phyloP scores from a whole-genome alignment of 805 yeast genomes.

The Ogataea glucozyma region DNA sequence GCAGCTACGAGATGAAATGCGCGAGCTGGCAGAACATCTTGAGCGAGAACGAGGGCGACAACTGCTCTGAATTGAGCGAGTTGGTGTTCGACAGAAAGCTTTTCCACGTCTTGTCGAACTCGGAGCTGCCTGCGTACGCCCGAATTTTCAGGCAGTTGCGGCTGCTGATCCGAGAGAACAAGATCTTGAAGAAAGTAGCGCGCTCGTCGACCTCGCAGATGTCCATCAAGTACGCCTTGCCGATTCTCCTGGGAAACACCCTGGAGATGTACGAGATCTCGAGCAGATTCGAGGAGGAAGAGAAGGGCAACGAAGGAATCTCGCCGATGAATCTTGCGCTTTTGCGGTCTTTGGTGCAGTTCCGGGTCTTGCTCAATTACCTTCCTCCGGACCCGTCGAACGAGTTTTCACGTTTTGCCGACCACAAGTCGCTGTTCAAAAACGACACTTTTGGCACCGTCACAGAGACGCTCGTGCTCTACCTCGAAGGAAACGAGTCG shows the following conservation, averaged over 20 bases:
- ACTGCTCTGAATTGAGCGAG: constrained; percentile 31
- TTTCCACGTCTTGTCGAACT: constrained; percentile 26
- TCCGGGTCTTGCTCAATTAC: constrained; percentile 34
- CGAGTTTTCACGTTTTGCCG: constrained; percentile 16
- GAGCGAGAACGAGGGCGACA: constrained; percentile 31
- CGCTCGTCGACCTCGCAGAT: constrained; percentile 11
- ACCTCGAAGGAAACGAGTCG: constrained; percentile 48
- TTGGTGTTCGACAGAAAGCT: constrained; percentile 32
- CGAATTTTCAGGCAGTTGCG: constrained; percentile 27
- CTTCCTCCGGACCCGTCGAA: constrained; percentile 17
- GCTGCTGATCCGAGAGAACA: constrained; percentile 21
- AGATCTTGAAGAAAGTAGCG: constrained; percentile 16
- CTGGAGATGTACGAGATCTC: constrained; percentile 61
- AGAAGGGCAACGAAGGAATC: constrained; percentile 6
- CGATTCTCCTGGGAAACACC: constrained; percentile 44
- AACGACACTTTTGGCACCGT: constrained; percentile 37
- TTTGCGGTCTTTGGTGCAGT: constrained; percentile 46
- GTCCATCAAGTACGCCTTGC: constrained; percentile 21
- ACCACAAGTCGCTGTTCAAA: constrained; percentile 32
- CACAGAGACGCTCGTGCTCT: constrained; percentile 41
- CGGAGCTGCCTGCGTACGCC: constrained; percentile 17
- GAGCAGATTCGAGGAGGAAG: constrained; percentile 44
- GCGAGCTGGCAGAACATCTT: constrained; percentile 27
- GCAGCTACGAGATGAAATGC: constrained; percentile 19
- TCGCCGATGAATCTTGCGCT: constrained; percentile 31